Base-by-base conservation (phyloP, 495 filamentous ascomycete species). In the Aspergillus funiculosus region DNA sequence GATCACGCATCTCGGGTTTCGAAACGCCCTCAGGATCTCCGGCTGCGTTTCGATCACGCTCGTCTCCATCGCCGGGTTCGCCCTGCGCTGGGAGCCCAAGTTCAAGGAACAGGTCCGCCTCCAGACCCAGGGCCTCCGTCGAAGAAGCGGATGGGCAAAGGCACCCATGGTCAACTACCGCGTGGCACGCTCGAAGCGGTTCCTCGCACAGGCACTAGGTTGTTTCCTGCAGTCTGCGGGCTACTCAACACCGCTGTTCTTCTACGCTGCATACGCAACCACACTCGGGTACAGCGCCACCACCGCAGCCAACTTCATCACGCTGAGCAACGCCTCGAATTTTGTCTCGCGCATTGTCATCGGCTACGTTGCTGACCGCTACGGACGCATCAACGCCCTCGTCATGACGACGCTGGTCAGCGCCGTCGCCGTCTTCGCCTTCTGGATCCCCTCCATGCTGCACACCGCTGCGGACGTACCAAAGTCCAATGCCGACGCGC, bases 331-430 rank as follows among this genome's bases (percentile, higher is more conserved):
- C 50, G 77, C 69, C 9, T 68, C 77, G 27, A 80, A 80, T 38
- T 74, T 76, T 6, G 61, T 73, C 1, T 68, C 68, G 6, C 66
- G 77, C 5, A 64, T 80, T 9, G 31, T 71, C 6, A 68, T 74
- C 2, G 76, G 76, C 2, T 77, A 72, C 31, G 54, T 60, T 1
- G 77, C 76, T 11, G 61, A 64, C 41, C 51, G 51, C 64, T 61
- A 71, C 14, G 76, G 77, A 5, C 62, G 75, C 24, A 70, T 78
- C 51, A 81, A 81, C 39, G 69, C 73, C 8, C 62, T 81, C 0
- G 58, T 75, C 1, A 17, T 75, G 18, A 77, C 69, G 5, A 69
- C 74, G 1, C 47, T 76, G 8, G 44, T 72, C 4, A 74, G 73
- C 30, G 64, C 69, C 4, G 30, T 62, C 1, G 43, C 54, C 11